phyloP scores from a whole-genome alignment of 2,329 filamentous ascomycete genomes.

The Fusarium sambucinum region DNA sequence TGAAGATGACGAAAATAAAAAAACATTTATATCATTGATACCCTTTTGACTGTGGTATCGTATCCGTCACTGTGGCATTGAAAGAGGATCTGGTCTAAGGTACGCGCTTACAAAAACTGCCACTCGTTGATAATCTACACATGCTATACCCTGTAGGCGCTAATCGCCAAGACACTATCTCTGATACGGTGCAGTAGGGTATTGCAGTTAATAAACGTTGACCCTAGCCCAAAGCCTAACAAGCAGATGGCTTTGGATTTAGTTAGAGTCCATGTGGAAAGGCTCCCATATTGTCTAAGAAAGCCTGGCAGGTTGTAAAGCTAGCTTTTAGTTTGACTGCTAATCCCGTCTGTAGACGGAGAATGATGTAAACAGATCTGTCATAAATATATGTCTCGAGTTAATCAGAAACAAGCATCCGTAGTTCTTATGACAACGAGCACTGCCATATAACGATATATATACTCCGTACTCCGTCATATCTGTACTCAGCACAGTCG shows the following conservation, averaged over 20 bases:
- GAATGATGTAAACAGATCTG: slow-evolving; percentile 3
- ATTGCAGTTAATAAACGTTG: background rate
- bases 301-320: slow-evolving; percentile 14
- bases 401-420: background rate
- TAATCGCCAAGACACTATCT: slow-evolving; percentile 26
- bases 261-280: slow-evolving; percentile 1
- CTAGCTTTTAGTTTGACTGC: slow-evolving; percentile 5
- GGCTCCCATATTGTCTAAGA: slow-evolving; percentile 5
- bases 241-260: slow-evolving; percentile 5
- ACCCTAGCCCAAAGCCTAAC: background rate
- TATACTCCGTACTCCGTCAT: background rate
- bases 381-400: background rate
- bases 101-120: slow-evolving; percentile 24
- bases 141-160: slow-evolving; percentile 11
- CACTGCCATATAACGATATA: background rate
- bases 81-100: slow-evolving; percentile 3
- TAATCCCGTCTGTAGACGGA: background rate
- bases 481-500: background rate
- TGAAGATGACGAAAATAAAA: slow-evolving; percentile 1
- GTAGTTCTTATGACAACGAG: no score
- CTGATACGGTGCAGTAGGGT: background rate
- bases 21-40: slow-evolving; percentile 18
- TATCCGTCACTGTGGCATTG: slow-evolving; percentile 6
- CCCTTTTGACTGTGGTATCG: slow-evolving; percentile 3
- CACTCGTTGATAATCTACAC: slow-evolving; percentile 16